These are phyloP conservation scores for Coelastrella sp. DNA, from an alignment of 139 green algal species.

Conservation along the genomic window DNA sequence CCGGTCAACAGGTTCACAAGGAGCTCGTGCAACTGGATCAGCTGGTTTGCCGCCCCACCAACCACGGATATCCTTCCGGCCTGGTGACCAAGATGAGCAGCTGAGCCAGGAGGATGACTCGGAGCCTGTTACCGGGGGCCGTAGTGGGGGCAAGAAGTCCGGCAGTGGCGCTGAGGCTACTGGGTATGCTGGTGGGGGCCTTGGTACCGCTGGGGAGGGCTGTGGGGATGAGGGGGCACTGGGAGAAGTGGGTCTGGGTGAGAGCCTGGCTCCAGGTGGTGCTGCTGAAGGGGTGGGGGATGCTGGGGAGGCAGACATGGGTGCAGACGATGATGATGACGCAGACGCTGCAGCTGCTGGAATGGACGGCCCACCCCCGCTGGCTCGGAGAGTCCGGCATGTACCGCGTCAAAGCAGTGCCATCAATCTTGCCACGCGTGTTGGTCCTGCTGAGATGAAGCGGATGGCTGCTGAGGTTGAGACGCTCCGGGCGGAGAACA, in stretches of 20 bases:
- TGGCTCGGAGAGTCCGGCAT: conserved; percentile 48
- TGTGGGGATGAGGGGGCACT: neutral
- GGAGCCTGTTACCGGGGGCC: conserved; percentile 16
- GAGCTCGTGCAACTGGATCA: neutral
- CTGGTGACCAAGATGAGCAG: neutral
- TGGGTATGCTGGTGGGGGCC: neutral
- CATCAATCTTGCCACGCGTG: conserved; percentile 49
- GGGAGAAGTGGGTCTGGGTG: neutral
- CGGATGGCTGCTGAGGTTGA: conserved; percentile 54
- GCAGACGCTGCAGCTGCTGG: neutral
- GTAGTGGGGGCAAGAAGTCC: neutral
- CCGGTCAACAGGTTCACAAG: neutral
- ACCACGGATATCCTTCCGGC: neutral
- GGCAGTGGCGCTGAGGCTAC: neutral
- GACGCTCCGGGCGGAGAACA: conserved; percentile 52
- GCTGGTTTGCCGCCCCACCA: neutral
- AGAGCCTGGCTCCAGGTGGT: neutral
- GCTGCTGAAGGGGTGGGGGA: neutral
- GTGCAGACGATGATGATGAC: neutral
- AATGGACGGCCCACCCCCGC: neutral
- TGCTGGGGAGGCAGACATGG: neutral
- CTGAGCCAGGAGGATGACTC: conserved; percentile 25
- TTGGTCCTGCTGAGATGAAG: conserved; percentile 48
- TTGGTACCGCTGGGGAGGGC: neutral
- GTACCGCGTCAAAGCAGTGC: conserved; percentile 58